A percentile compares a stretch with the other conserved stretches of the same genome.
phyloP scores from a whole-genome alignment of 2,329 filamentous ascomycete genomes.

The Graphiopsis chlorocephala region DNA sequence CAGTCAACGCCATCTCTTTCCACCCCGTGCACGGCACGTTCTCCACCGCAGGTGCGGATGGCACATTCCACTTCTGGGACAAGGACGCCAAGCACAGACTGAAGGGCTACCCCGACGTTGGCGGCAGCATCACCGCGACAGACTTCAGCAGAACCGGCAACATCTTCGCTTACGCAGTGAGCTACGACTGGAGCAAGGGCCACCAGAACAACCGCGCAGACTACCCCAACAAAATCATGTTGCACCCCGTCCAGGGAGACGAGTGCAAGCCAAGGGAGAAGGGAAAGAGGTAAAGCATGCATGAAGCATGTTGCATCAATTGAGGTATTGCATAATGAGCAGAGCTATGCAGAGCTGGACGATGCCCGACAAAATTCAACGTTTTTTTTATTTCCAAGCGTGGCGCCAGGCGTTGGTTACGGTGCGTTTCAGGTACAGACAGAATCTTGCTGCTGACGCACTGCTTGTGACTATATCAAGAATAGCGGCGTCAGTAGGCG shows the following conservation, averaged over 20 bases:
- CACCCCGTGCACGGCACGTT: conserved; percentile 97
- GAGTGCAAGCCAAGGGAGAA: conserved; percentile 52
- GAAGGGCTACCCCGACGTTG: conserved; percentile 63
- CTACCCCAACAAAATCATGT: conserved; percentile 51
- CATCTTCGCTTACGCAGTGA: conserved; percentile 65
- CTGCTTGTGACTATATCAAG: neutral
- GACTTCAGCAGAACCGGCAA: conserved; percentile 84
- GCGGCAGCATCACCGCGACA: conserved; percentile 81
- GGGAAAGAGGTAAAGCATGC: conserved; percentile 42
- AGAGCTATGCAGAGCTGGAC: neutral
- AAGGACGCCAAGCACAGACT: conserved; percentile 54
- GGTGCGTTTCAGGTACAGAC: conserved; percentile 2
- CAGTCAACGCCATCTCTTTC: conserved; percentile 96
- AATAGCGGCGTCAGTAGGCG: neutral
- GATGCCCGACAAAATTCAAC: neutral
- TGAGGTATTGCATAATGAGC: neutral
- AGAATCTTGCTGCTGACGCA: conserved; percentile 3
- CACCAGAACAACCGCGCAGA: conserved; percentile 75
- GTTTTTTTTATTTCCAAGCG: conserved; percentile 10
- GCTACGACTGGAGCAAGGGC: conserved; percentile 98
- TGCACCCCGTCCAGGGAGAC: conserved; percentile 48
- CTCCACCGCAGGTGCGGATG: conserved; percentile 90
- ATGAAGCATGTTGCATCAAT: neutral
- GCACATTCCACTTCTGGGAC: conserved; percentile 97
- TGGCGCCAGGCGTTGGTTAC: conserved; percentile 16